Evolutionary conservation across 306 rosid species (phyloP), one percentile per base, ranked within the genome.

Genomic region (Adenanthera pavonina): DNA sequence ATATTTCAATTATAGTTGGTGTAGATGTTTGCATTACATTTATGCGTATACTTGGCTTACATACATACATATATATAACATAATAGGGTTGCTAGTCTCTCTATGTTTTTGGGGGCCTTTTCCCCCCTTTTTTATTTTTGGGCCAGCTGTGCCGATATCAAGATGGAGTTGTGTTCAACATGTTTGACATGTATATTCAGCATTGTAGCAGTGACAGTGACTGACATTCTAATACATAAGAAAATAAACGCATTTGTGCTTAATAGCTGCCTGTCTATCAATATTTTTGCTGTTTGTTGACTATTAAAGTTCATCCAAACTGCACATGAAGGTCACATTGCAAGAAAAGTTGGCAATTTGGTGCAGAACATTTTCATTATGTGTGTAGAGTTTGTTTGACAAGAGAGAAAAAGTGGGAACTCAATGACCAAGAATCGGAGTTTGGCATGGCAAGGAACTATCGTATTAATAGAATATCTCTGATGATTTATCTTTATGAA

Each of bases 211-310:
- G 44, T 65, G 71, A 14, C 15, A 36, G 17, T 64, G 46, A 34
- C 69, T 62, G 10, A 62, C 44, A 35, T 64, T 20, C 69, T 64
- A 12, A 14, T 19, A 20, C 36, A 20, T 59, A 41, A 11, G 69
- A 62, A 35, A 64, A 8, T 64, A 64, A 35, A 34, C 35, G 71
- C 48, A 38, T 35, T 40, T 66, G 70, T 36, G 70, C 70, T 36
- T 65, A 6, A 35, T 10, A 9, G 34, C 43, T 30, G 12, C 36
- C n/a, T 75, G 44, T 51, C 59, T 75, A 57, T 25, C 69, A 75
- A 61, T 56, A 14, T 40, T 49, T 34, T 54, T 33, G 14, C 13
- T 57, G 36, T 20, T 13, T 75, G 56, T 33, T 46, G 47, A 36
- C 34, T 33, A 36, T 48, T 40, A 16, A 49, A 65, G 41, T 35